Base-by-base conservation (phyloP, 2,329 filamentous ascomycete genomes). In the Fragosphaeria purpurea region DNA sequence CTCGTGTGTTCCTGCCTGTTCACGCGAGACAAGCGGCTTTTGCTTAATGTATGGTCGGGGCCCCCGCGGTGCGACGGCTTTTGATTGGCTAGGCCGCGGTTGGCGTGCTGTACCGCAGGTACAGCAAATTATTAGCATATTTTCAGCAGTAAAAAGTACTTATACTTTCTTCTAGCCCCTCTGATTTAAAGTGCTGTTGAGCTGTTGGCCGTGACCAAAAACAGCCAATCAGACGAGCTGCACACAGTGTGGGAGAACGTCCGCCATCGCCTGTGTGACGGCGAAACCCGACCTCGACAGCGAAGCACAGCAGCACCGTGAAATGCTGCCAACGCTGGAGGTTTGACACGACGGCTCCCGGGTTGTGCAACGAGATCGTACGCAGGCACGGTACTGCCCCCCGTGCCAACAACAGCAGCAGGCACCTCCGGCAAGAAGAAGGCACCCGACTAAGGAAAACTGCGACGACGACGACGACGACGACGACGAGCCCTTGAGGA, bases 141-240 rank as follows among this genome's bases (percentile, higher is more conserved):
- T 22, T 22, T 2, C 22, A 22, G 22, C 22, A 22, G 22, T 22
- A 2, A 22, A 22, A 46, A 30, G 47, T 49, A 49, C 47, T 49
- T 13, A 41, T 49, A 37, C 35, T 37, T 37, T 37, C 7, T 7
- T 37, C 35, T 11, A 37, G 35, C 35, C 35, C 35, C 35, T 37
- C 35, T 37, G 7, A 37, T 37, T 37, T 37, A 37, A 7, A 37
- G 35, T 37, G 35, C 35, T 37, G 11, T 37, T 37, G 11, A 37
- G 7, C 35, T 37, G 35, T 37, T 7, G 35, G 35, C 7, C 35
- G 11, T 7, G 7, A 37, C 35, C 11, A 12, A 32, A 33, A 44
- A 42, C 44, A 44, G 43, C 50, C 50, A 51, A 51, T 48, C 46
- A 48, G 37, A 52, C 31, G 41, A 42, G 44, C 44, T 42, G 5